Percentiles rank a stretch among this genome's conserved stretches.
These are phyloP conservation scores for Blastosporella zonata DNA, from an alignment of 1,284 basidiomycete species.

Conservation along the genomic window DNA sequence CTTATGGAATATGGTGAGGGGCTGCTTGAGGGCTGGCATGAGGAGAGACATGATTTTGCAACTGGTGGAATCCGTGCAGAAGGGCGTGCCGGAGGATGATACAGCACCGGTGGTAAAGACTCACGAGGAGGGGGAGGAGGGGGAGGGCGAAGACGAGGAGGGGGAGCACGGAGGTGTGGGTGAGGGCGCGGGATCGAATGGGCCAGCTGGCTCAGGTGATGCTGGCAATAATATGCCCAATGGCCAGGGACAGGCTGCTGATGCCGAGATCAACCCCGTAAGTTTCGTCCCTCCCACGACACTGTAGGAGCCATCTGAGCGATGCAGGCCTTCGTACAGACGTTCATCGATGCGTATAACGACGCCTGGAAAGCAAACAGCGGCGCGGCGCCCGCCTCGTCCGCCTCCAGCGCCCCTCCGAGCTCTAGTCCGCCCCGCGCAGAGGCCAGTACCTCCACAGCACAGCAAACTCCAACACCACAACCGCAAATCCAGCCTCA, in stretches of 20 bases:
- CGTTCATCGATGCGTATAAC: slow-evolving; percentile 46
- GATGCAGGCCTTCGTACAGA: slow-evolving; percentile 22
- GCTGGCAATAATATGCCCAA: background rate
- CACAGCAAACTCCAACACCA: slow-evolving; percentile 8
- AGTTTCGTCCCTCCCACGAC: background rate
- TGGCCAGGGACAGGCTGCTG: background rate
- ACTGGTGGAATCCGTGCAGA: slow-evolving; percentile 52
- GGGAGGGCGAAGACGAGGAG: background rate
- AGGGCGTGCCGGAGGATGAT: slow-evolving; percentile 40
- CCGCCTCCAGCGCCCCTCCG: slow-evolving; percentile 1
- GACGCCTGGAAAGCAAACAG: slow-evolving; percentile 57
- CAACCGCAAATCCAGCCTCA: slow-evolving; percentile 4
- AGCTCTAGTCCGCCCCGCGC: background rate
- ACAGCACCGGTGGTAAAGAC: slow-evolving; percentile 20
- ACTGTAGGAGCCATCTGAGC: slow-evolving; percentile 8
- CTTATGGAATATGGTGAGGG: slow-evolving; percentile 67
- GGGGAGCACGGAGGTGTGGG: background rate
- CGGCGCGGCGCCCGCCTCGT: slow-evolving; percentile 28
- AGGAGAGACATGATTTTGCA: slow-evolving; percentile 56
- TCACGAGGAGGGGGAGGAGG: slow-evolving; percentile 14
- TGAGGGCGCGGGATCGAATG: background rate
- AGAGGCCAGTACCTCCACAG: slow-evolving; percentile 5
- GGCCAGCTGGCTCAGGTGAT: background rate
- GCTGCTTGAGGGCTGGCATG: slow-evolving; percentile 51
- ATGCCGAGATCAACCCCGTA: slow-evolving; percentile 5